Conservation (phyloP, 345 rosid species). For the Acer negundo region DNA sequence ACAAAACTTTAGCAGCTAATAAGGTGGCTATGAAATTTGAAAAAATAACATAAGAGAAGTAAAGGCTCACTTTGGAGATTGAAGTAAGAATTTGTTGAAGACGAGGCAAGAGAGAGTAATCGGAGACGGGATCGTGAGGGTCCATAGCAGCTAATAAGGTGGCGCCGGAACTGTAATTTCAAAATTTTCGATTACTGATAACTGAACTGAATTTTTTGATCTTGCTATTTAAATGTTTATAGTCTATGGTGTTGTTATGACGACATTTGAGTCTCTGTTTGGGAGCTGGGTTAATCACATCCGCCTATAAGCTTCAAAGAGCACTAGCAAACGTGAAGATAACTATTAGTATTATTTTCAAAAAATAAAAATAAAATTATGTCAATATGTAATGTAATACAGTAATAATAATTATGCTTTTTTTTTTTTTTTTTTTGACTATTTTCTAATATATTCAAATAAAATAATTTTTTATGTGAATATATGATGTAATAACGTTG, state of each 20-base stretch:
- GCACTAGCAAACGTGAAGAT: not conserved
- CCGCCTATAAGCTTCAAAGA: not conserved
- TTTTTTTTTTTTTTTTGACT: too few species aligned
- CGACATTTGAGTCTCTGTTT: not conserved
- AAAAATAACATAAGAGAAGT: not conserved
- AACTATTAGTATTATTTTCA: too few species aligned
- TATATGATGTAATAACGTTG: too few species aligned
- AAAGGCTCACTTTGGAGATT: slow-evolving; percentile 44
- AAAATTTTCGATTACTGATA: not conserved
- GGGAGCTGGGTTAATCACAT: not conserved
- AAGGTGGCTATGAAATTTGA: not conserved
- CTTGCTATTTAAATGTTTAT: not conserved
- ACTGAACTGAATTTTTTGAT: too few species aligned
- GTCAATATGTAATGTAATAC: too few species aligned
- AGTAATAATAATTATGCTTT: too few species aligned
- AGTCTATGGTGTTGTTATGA: not conserved
- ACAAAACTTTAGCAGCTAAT: not conserved
- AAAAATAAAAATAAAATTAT: too few species aligned
- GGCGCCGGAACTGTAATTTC: slow-evolving; percentile 13
- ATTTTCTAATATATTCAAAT: too few species aligned
- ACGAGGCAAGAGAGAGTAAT: slow-evolving; percentile 32
- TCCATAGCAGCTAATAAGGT: slow-evolving; percentile 29
- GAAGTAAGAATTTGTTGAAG: slow-evolving; percentile 46
- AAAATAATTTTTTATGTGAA: too few species aligned
- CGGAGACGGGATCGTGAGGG: slow-evolving; percentile 21